Conservation (phyloP, 2,329 filamentous ascomycete species). For the Hymenotorrendiella dingleyae region DNA sequence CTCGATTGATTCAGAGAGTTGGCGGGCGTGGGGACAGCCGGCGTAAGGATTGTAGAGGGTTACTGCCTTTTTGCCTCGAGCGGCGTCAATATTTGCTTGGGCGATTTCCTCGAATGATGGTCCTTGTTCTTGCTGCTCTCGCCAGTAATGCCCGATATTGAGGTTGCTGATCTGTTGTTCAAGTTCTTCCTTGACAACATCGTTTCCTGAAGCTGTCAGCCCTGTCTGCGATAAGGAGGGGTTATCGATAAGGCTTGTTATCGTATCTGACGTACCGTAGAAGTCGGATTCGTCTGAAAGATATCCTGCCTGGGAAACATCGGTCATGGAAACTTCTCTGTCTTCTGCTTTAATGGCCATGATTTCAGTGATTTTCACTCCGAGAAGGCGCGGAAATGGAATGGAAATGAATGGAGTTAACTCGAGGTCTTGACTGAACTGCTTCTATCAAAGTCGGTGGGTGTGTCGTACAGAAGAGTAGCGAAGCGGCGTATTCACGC, state of each 20-base stretch:
- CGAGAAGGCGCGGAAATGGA: too few species aligned
- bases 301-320: constrained; percentile 15
- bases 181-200: constrained; percentile 41
- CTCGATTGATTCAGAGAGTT: constrained; percentile 55
- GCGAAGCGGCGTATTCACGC: too few species aligned
- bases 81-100: constrained; percentile 17
- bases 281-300: constrained; percentile 46
- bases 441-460: too few species aligned
- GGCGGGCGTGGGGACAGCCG: constrained; percentile 48
- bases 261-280: too few species aligned
- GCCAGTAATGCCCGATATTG: constrained; percentile 39
- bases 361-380: too few species aligned
- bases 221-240: constrained; percentile 1
- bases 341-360: too few species aligned
- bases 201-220: constrained; percentile 43
- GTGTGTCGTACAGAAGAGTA: too few species aligned
- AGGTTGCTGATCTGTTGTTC: constrained; percentile 46
- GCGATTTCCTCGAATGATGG: constrained; percentile 32
- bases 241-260: too few species aligned
- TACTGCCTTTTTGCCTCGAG: constrained; percentile 7
- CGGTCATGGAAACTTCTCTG: too few species aligned
- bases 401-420: too few species aligned
- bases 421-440: too few species aligned
- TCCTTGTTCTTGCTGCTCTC: constrained; percentile 42
- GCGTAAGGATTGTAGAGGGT: constrained; percentile 53